Evolutionary conservation across 106 monocot genomes (phyloP).

Genomic region (Posidonia australis): DNA sequence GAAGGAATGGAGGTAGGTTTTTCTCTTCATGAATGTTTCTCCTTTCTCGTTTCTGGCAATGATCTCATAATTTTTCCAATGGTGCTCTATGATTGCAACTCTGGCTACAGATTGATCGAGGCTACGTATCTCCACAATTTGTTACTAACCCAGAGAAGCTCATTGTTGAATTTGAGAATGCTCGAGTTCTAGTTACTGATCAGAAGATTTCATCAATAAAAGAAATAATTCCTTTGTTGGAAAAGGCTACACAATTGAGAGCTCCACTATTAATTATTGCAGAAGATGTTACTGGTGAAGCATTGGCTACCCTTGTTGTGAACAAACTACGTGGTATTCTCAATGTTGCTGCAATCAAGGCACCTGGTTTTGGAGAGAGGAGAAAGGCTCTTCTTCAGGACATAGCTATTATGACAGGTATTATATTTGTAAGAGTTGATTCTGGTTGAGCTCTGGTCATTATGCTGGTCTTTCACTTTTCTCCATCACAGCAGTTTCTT

Average conservation of each 20-base stretch:
- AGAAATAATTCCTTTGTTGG: slow-evolving; percentile 64
- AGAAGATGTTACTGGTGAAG: slow-evolving; percentile 69
- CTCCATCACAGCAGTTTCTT: neutral
- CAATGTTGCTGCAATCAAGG: slow-evolving; percentile 79
- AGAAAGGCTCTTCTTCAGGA: slow-evolving; percentile 72
- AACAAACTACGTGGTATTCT: slow-evolving; percentile 63
- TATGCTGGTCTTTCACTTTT: neutral
- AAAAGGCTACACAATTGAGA: slow-evolving; percentile 55
- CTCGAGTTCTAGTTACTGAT: slow-evolving; percentile 57
- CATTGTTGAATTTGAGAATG: slow-evolving; percentile 72
- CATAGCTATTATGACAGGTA: slow-evolving; percentile 75
- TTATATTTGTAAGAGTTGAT: no score
- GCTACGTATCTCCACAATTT: slow-evolving; percentile 76
- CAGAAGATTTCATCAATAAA: slow-evolving; percentile 72
- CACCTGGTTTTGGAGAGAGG: slow-evolving; percentile 74
- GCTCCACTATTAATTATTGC: slow-evolving; percentile 65
- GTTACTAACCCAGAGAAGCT: slow-evolving; percentile 63
- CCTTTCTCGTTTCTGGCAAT: no score
- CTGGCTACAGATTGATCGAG: slow-evolving; percentile 56
- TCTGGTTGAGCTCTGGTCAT: no score
- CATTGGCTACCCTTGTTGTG: slow-evolving; percentile 73
- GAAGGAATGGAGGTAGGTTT: slow-evolving; percentile 57
- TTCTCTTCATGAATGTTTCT: neutral
- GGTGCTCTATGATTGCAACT: neutral
- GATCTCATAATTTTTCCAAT: neutral